Percentiles rank a stretch among this genome's conserved stretches.
Conservation (phyloP, 176 grass and related monocot genomes). For the Elaeis guineensis region DNA sequence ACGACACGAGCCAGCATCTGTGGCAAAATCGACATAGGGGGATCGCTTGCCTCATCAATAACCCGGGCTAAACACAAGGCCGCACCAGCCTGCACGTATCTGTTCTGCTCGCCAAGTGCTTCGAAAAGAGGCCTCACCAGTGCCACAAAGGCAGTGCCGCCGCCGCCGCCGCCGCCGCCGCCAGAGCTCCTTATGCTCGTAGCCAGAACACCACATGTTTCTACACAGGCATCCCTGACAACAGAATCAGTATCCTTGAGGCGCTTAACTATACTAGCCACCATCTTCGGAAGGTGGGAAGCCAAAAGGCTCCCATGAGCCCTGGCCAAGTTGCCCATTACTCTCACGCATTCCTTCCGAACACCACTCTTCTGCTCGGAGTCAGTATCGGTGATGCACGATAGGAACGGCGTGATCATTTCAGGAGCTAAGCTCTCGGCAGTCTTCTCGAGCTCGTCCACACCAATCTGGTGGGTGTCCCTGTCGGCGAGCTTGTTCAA, state of each 20-base stretch:
- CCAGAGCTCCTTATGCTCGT: conserved; percentile 34
- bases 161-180: conserved; percentile 17
- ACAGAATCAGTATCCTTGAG: conserved; percentile 76
- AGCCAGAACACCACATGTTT: conserved; percentile 74
- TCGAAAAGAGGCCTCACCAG: conserved; percentile 78
- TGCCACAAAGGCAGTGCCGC: conserved; percentile 28
- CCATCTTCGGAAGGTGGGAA: conserved; percentile 56
- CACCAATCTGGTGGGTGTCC: conserved; percentile 82
- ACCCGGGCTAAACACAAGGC: conserved; percentile 82
- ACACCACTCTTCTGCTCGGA: conserved; percentile 77
- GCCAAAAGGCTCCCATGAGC: conserved; percentile 47
- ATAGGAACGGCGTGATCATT: conserved; percentile 73
- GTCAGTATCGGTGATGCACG: conserved; percentile 68
- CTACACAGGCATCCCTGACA: conserved; percentile 83
- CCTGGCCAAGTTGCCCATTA: conserved; percentile 55
- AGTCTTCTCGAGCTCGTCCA: conserved; percentile 49
- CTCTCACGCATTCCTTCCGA: conserved; percentile 68
- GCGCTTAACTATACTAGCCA: conserved; percentile 54
- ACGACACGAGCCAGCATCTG: conserved; percentile 79
- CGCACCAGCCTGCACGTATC: conserved; percentile 66
- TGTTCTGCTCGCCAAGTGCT: conserved; percentile 80
- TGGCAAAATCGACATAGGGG: conserved; percentile 52
- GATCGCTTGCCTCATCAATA: conserved; percentile 72
- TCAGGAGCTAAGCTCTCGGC: conserved; percentile 46
- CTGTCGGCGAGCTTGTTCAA: conserved; percentile 83